phyloP scores from a whole-genome alignment of 352 stramenopile genomes.

The Lagenidium giganteum region DNA sequence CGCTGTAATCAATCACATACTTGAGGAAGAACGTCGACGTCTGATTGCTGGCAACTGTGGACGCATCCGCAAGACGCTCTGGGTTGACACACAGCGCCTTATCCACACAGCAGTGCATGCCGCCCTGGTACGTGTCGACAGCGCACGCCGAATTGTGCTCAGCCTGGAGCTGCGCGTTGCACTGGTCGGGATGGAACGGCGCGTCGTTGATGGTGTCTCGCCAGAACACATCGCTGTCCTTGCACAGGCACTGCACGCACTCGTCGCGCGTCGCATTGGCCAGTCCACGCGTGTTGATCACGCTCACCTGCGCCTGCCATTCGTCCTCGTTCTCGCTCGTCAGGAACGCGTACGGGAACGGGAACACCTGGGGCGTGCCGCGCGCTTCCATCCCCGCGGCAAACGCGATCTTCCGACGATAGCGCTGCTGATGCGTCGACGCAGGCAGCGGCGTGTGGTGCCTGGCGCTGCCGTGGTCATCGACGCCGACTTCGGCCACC shows the following conservation, averaged over 20 bases:
- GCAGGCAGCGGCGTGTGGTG: no score
- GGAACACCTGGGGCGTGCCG: no score
- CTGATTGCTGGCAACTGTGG: neutral
- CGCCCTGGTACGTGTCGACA: conserved; percentile 6
- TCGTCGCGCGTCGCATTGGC: neutral
- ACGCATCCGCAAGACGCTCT: conserved; percentile 2
- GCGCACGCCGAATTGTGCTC: conserved; percentile 8
- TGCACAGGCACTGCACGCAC: conserved; percentile 7
- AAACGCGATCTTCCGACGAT: no score
- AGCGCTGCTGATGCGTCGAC: no score
- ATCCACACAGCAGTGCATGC: conserved; percentile 8
- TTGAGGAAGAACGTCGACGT: conserved; percentile 4
- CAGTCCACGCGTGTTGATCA: conserved; percentile 8
- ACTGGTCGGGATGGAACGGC: neutral
- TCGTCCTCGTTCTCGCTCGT: no score
- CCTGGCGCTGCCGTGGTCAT: no score
- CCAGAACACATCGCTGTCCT: conserved; percentile 4
- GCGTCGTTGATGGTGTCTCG: conserved; percentile 12
- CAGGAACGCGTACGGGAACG: no score
- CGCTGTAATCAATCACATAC: conserved; percentile 5
- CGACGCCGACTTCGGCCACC: no score
- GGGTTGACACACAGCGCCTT: conserved; percentile 6
- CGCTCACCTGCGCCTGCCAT: conserved; percentile 3
- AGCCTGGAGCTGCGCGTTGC: conserved; percentile 2
- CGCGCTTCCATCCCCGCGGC: no score